Conservation (phyloP, 129 eudicot genomes). For the Escallonia rubra region DNA sequence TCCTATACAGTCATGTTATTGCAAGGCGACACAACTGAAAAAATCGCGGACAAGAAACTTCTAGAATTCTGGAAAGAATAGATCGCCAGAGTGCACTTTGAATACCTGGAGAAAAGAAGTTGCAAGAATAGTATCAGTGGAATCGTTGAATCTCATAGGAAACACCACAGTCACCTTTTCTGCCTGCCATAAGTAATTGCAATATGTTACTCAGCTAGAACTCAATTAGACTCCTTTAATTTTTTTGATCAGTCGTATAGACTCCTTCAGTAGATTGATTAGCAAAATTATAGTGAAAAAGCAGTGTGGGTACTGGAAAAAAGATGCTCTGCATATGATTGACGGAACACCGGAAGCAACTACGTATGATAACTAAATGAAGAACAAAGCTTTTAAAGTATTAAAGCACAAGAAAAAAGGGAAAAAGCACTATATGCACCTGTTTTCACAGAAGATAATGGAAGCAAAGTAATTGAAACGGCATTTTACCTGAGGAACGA, state of each 20-base stretch:
- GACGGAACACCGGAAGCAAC: not conserved
- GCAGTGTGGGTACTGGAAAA: not conserved
- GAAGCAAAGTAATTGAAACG: not conserved
- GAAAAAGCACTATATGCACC: not conserved
- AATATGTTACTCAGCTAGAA: slow-evolving; percentile 5
- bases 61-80: too few species aligned
- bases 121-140: slow-evolving; percentile 82
- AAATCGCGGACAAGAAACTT: too few species aligned
- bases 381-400: not conserved
- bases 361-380: not conserved
- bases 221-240: not conserved
- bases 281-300: not conserved
- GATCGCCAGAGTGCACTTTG: not conserved
- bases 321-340: not conserved
- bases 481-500: slow-evolving; percentile 67
- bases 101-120: slow-evolving; percentile 92
- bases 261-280: not conserved
- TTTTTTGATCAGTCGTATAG: not conserved
- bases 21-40: too few species aligned
- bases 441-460: not conserved
- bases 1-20: too few species aligned
- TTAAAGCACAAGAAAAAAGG: too few species aligned
- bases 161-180: slow-evolving; percentile 81
- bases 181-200: slow-evolving; percentile 45
- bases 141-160: slow-evolving; percentile 91